Conservation (phyloP, 1,284 basidiomycete genomes). For the Phlebopus sp. region DNA sequence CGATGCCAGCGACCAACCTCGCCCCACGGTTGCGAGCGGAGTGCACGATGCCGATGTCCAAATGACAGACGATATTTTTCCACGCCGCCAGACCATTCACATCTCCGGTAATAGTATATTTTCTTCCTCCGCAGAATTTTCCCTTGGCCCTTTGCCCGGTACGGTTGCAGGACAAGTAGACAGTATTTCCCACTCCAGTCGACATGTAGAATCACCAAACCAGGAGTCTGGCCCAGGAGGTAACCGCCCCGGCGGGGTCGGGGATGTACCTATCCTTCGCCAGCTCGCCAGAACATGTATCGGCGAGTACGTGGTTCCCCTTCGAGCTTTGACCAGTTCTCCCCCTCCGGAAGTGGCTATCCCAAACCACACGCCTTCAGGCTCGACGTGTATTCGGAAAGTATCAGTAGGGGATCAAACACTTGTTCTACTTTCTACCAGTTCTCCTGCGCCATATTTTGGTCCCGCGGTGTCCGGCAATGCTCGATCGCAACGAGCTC, state of each 20-base stretch:
- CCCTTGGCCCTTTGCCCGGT: slow-evolving; percentile 11
- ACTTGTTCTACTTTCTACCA: slow-evolving; percentile 15
- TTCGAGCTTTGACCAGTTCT: slow-evolving; percentile 7
- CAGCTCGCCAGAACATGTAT: slow-evolving; percentile 13
- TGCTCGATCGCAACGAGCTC: background rate
- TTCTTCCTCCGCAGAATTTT: slow-evolving; percentile 29
- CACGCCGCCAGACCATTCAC: slow-evolving; percentile 16
- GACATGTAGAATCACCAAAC: background rate
- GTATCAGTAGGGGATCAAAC: slow-evolving; percentile 1
- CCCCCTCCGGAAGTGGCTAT: background rate
- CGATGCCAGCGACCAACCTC: background rate
- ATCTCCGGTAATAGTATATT: slow-evolving; percentile 30
- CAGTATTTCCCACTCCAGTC: background rate
- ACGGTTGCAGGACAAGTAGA: background rate
- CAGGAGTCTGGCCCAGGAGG: background rate
- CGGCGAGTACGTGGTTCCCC: slow-evolving; percentile 16
- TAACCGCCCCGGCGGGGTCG: background rate
- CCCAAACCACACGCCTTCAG: background rate
- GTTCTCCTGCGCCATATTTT: slow-evolving; percentile 8
- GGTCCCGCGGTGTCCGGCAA: background rate
- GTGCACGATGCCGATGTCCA: slow-evolving; percentile 11
- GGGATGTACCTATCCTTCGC: background rate
- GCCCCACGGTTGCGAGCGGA: background rate
- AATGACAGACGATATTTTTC: slow-evolving; percentile 15
- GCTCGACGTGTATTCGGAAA: slow-evolving; percentile 2